Evolutionary conservation across 2,329 filamentous ascomycete genomes (phyloP), one percentile per base, ranked within the genome.

Genomic region (Golovinomyces cichoracearum): DNA sequence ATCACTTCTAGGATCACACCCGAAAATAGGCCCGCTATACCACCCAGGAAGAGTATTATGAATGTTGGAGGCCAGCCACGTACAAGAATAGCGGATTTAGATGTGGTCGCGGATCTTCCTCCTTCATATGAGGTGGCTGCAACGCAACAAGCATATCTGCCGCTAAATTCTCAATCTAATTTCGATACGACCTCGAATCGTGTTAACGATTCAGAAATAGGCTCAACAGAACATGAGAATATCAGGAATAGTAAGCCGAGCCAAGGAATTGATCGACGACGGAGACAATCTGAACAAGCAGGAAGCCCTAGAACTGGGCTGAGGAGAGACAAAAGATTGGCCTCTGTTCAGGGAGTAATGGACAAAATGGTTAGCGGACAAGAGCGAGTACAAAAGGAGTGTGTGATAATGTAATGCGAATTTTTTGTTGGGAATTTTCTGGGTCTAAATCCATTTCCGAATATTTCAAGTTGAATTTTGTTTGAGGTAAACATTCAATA

Each of bases 81-180:
- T 17, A 7, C 38, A 44, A 25, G 13, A 27, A 4, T 23, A 5
- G 37, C 17, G n/a, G 15, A 21, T 10, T 6, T 15, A 25, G 63
- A 56, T 49, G 65, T 62, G 45, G 64, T 55, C 47, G 67, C 71
- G 22, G 68, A 75, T 25, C 69, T 66, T 0, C 74, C 74, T 1
- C 77, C 77, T 4, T 69, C 70, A 0, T 81, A 81, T 56, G 77
- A 80, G 58, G 73, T 79, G 59, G 73, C 74, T 17, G 68, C 74
- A 0, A 68, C 64, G 13, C 66, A 68, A 40, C 66, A 68, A n/a
- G 67, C 67, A 2, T 78, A 77, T 53, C 67, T 68, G 53, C 68
- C 66, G 0, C 57, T 64, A 1, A 66, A 65, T 50, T 54, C 57
- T 12, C 56, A 45, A n/a, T 45, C 55, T 2, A 48, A 45, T 37